Conservation (phyloP, 1,284 basidiomycete genomes). For the Lentinula novae-zelandiae region DNA sequence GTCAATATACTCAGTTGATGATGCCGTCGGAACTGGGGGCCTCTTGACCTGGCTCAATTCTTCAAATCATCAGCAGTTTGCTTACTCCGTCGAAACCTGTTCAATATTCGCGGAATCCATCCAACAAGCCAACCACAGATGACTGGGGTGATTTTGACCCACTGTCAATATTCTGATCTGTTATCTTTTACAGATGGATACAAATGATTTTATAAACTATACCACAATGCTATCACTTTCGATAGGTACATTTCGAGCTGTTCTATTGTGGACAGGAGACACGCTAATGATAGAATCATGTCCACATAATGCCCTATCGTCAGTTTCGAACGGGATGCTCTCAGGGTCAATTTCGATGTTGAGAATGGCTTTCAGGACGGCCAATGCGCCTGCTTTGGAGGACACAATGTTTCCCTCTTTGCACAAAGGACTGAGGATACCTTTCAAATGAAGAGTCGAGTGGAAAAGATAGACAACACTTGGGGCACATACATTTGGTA, state of each 20-base stretch:
- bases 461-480: background rate
- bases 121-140: too few species aligned
- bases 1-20: too few species aligned
- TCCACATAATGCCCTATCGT: slow-evolving; percentile 18
- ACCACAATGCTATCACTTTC: background rate
- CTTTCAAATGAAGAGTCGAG: slow-evolving; percentile 22
- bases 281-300: slow-evolving; percentile 57
- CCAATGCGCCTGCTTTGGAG: slow-evolving; percentile 70
- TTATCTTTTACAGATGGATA: background rate
- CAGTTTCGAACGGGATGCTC: slow-evolving; percentile 33
- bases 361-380: slow-evolving; percentile 63
- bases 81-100: too few species aligned
- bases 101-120: too few species aligned
- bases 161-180: too few species aligned
- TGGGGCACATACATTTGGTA: slow-evolving; percentile 51
- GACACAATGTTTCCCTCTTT: slow-evolving; percentile 63
- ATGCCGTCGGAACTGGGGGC: too few species aligned
- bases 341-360: slow-evolving; percentile 49
- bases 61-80: too few species aligned
- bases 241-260: background rate
- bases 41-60: too few species aligned
- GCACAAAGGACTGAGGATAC: slow-evolving; percentile 60
- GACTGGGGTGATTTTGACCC: too few species aligned
- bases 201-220: too few species aligned
- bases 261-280: slow-evolving; percentile 37